These are phyloP conservation scores for Plectosphaerella plurivora DNA, from an alignment of 2,329 filamentous ascomycete species.

Conservation along the genomic window DNA sequence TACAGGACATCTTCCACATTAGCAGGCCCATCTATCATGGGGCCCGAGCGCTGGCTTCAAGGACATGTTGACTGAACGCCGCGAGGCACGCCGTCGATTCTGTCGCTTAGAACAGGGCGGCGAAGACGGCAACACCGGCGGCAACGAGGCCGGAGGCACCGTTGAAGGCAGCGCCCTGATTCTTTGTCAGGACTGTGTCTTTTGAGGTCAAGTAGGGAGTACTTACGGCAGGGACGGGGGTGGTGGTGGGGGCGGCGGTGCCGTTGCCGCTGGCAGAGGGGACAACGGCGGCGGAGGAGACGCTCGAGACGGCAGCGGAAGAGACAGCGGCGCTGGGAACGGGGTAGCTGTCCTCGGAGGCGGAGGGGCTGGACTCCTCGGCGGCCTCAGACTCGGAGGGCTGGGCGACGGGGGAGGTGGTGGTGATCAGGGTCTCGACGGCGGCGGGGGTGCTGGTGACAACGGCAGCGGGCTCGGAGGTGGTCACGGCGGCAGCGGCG, in stretches of 20 bases:
- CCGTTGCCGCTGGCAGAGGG: background rate
- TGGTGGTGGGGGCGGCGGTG: background rate
- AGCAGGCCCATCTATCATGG: no score
- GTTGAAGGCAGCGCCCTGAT: background rate
- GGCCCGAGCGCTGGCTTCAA: no score
- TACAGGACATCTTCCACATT: no score
- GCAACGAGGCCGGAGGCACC: constrained; percentile 1
- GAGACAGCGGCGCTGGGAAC: background rate
- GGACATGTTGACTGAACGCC: no score
- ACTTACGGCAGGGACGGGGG: background rate
- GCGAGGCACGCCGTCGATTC: no score
- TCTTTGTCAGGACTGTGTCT: no score
- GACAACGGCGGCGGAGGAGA: background rate
- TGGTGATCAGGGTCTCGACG: background rate
- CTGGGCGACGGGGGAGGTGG: background rate
- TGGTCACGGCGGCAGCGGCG: background rate
- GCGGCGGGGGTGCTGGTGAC: background rate
- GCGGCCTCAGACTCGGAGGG: background rate
- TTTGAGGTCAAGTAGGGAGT: no score
- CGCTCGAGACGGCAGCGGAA: background rate
- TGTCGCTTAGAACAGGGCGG: background rate
- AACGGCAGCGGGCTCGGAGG: background rate
- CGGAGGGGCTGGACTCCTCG: background rate
- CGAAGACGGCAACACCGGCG: background rate
- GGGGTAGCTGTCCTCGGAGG: no score